Conservation (phyloP, 768 basidiomycete species). For the Rubroboletus pulcherrimus region DNA sequence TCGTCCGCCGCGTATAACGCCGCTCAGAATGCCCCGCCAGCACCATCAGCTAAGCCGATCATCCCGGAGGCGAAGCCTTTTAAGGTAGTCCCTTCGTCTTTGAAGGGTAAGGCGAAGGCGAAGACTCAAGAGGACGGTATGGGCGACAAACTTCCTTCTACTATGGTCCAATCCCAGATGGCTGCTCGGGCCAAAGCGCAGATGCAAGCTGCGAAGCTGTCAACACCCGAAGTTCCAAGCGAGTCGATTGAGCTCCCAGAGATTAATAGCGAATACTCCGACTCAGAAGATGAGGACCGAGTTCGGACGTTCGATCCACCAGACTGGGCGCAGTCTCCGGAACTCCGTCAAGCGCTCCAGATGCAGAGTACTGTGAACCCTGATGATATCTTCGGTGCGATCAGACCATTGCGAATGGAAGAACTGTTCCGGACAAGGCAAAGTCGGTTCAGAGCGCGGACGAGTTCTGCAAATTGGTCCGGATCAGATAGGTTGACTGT, state of each 20-base stretch:
- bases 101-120: conserved; percentile 51
- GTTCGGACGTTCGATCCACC: conserved; percentile 71
- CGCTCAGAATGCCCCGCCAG: conserved; percentile 29
- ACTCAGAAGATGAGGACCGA: conserved; percentile 88
- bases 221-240: conserved; percentile 51
- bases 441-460: conserved; percentile 81
- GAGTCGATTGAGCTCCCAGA: conserved; percentile 92
- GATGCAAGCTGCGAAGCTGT: conserved; percentile 53
- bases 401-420: conserved; percentile 86
- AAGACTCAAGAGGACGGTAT: conserved; percentile 47
- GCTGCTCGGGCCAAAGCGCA: conserved; percentile 68
- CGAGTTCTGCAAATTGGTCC: conserved; percentile 94
- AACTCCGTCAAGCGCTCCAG: conserved; percentile 72
- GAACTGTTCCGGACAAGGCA: conserved; percentile 82
- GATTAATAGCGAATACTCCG: conserved; percentile 94
- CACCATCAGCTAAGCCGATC: conserved; percentile 29
- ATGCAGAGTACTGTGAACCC: conserved; percentile 85
- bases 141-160: conserved; percentile 52
- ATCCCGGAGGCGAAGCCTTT: conserved; percentile 32
- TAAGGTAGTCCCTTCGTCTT: conserved; percentile 34
- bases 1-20: conserved; percentile 41
- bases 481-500: conserved; percentile 84
- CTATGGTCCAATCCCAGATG: conserved; percentile 63
- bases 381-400: conserved; percentile 88
- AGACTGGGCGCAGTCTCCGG: conserved; percentile 90